Evolutionary conservation across 352 stramenopile species (phyloP), one percentile per base, ranked within the genome.

Genomic region (Globisporangium polare): DNA sequence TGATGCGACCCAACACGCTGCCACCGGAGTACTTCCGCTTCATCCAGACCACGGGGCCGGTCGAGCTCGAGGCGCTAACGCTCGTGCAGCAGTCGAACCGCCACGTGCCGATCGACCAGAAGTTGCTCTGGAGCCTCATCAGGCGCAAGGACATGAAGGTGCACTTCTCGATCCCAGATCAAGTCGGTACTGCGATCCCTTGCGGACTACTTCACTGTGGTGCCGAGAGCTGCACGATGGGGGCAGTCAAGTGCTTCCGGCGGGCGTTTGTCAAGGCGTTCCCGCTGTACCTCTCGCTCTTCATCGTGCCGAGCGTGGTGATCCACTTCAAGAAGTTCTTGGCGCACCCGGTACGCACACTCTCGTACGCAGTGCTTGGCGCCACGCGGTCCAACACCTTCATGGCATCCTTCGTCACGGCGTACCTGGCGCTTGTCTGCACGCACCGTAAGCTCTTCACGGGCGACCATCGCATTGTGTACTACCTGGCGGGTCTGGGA

Each of bases 311-410:
- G 47, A 80, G 75, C 24, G 74, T 94, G 49, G 86, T 94, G 39
- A 85, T 94, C 53, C 78, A 86, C 58, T 92, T 92, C 56, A 88
- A 89, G 57, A 80, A 81, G 58, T 94, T 94, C 63, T 52, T 92
- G 41, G 68, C 71, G n/a, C 37, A 71, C 13, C 86, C 86, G 2
- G 66, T 89, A 22, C 55, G 65, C 15, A 84, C 77, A 26, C 70
- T 92, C 13, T 65, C 66, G 20, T 72, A 71, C 46, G 86, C 78
- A 8, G 78, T 85, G 24, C 59, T 89, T 33, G 80, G 80, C 62
- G 86, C 83, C 13, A 89, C 81, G 58, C 75, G 83, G 17, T 94
- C 83, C 56, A 94, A 90, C 49, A 72, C 75, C 41, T 94, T 92
- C 62, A 53, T 92, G 2, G 74, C 82, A 55, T 89, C 74, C 1